phyloP scores from a whole-genome alignment of 139 green algal species.

The Pseudopediastrum boryanum region DNA sequence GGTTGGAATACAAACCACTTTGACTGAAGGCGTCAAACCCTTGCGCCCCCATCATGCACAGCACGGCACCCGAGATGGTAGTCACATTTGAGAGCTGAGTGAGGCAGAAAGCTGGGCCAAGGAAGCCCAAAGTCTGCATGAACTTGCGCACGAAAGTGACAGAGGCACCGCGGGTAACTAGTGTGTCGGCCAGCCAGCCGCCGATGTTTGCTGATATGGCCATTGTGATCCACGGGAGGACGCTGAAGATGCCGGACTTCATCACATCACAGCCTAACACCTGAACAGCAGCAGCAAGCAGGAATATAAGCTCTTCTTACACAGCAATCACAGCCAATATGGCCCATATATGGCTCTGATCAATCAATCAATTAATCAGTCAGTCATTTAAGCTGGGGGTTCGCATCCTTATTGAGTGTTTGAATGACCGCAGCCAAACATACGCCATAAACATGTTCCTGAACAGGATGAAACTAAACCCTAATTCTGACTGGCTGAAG shows the following conservation, averaged over 20 bases:
- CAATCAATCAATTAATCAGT: no score
- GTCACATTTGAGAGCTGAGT: slow-evolving; percentile 77
- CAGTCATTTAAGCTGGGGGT: no score
- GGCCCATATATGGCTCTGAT: no score
- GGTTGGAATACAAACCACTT: slow-evolving; percentile 97
- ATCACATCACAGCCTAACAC: slow-evolving; percentile 91
- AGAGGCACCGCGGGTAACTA: slow-evolving; percentile 69
- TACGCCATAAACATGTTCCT: no score
- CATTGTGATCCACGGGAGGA: slow-evolving; percentile 98
- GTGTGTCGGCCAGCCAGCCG: slow-evolving; percentile 89
- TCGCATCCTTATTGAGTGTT: no score
- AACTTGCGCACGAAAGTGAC: slow-evolving; percentile 90
- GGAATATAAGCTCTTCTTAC: no score
- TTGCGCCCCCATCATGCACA: slow-evolving; percentile 92
- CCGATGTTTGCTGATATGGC: slow-evolving; percentile 85
- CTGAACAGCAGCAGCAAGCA: slow-evolving; percentile 44
- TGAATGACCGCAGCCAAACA: no score
- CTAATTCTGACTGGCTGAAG: no score
- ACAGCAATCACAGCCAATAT: no score
- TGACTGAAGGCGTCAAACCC: slow-evolving; percentile 95
- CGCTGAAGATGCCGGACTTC: slow-evolving; percentile 80
- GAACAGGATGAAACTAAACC: no score
- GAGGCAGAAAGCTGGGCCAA: slow-evolving; percentile 95
- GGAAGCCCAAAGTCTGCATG: slow-evolving; percentile 95
- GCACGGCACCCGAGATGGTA: slow-evolving; percentile 71